Base-by-base conservation (phyloP, 495 filamentous ascomycete species). In the Diplogelasinospora grovesii region DNA sequence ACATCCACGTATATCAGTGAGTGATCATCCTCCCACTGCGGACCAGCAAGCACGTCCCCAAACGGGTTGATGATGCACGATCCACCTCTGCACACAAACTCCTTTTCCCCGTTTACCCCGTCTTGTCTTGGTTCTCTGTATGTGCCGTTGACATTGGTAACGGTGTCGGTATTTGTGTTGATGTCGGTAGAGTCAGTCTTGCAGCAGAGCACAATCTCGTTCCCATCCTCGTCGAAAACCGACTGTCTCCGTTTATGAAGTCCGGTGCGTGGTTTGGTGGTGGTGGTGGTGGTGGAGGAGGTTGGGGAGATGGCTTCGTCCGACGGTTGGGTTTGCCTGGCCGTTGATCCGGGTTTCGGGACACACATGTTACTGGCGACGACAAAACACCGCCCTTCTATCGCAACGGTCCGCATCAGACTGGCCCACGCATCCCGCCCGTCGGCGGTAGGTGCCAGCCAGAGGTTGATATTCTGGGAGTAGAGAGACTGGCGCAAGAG, bases 401-500 rank as follows among this genome's bases (percentile, higher is more conserved):
- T 69, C 1, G 78, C 90, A 11, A 86, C 70, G 0, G 92, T 94
- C 13, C 81, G 74, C 78, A 96, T 81, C 0, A 93, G 73, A 1
- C 82, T 66, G 10, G 85, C 60, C 90, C 90, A 97, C 1, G 86
- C 81, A 52, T 90, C 83, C 26, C 89, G 74, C 15, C 69, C 76
- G 60, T 97, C 90, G 7, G 90, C 90, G 2, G 89, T 96, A 0
- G 90, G 90, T 0, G 90, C 89, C 11, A 96, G 78, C 52, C 93
- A 97, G 15, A 97, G 68, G 54, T 90, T 94, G 41, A 95, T 83
- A 54, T 95, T 93, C 61, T 96, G 90, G 2, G 77, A 73, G 53
- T 97, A 97, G 13, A 97, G 70, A 15, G 79, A 50, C 35, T 73
- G 69, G 3, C 69, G 61, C 1, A 97, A 72, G 14, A 96, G 65